phyloP scores from a whole-genome alignment of 345 rosid genomes.

The Populus alba region DNA sequence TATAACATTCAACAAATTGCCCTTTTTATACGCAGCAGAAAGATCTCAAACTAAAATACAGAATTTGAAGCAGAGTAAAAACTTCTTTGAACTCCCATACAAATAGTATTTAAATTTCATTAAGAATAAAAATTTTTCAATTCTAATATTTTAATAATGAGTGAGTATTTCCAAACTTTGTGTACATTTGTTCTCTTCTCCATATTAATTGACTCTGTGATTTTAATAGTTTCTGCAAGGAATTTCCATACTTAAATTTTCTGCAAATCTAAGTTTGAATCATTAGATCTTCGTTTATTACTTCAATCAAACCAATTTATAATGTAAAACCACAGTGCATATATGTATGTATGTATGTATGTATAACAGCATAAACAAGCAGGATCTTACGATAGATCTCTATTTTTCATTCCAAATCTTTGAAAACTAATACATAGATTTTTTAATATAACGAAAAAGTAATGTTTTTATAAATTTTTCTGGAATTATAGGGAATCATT shows the following conservation, averaged over 20 bases:
- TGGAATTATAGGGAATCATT: too few species aligned
- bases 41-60: neutral
- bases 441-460: too few species aligned
- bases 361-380: neutral
- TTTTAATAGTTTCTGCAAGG: neutral
- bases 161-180: neutral
- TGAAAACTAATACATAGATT: neutral
- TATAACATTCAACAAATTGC: neutral
- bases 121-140: neutral
- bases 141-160: neutral
- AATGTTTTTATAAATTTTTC: too few species aligned
- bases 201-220: neutral
- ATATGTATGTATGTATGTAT: too few species aligned
- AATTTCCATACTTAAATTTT: neutral
- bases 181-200: too few species aligned
- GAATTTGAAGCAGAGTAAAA: too few species aligned
- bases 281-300: too few species aligned
- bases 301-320: too few species aligned
- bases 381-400: neutral
- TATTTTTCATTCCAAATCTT: neutral
- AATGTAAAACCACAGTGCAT: too few species aligned
- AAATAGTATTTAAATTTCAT: too few species aligned
- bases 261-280: neutral
- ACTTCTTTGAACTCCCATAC: too few species aligned
- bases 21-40: neutral